Base-by-base conservation (phyloP, 148 eudicot genomes). In the Amaranthus hypochondriacus region DNA sequence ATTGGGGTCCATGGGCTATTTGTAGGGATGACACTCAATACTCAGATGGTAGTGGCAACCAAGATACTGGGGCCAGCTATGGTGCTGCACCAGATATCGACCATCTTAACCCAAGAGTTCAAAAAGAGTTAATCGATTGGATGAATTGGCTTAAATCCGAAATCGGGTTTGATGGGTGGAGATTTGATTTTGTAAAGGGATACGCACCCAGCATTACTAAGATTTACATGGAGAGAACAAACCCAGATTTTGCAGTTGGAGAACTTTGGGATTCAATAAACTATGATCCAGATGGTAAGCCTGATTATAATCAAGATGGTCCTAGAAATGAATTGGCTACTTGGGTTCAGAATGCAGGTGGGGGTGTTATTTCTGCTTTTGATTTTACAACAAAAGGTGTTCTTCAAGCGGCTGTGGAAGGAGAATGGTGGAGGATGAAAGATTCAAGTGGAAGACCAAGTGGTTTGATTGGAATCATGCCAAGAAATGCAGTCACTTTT, bases 121-220 rank as follows among this genome's bases (percentile, higher is more conserved):
- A 86, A 67, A 80, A 5, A 5, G 95, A 28, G 39, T 28, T 28
- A 28, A 28, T 28, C 39, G 39, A 28, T 28, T 28, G 39, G 39
- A 28, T 28, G 88, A 90, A 88, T 55, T 90, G 95, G 95, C 80
- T 90, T 42, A 84, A 85, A 53, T 6, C 39, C 56, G 75, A 72
- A 50, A 72, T 72, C 7, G 75, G 75, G 5, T 72, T 72, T 9
- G 67, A 62, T 77, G 92, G 92, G 0, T 87, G 86, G 83, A 66
- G 96, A 42, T 90, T 90, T 9, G 92, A 88, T 77, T 90, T 85
- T 56, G 96, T 85, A 7, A 82, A 56, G 67, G 96, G 96, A 10
- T 90, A 90, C 57, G 48, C 90, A 1, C 78, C 92, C 0, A 71
- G 74, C 42, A 84, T 88, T 14, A 85, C 79, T 50, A 90, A 83